Evolutionary conservation across 2,329 filamentous ascomycete species (phyloP).

Genomic region (Aspergillus texensis): DNA sequence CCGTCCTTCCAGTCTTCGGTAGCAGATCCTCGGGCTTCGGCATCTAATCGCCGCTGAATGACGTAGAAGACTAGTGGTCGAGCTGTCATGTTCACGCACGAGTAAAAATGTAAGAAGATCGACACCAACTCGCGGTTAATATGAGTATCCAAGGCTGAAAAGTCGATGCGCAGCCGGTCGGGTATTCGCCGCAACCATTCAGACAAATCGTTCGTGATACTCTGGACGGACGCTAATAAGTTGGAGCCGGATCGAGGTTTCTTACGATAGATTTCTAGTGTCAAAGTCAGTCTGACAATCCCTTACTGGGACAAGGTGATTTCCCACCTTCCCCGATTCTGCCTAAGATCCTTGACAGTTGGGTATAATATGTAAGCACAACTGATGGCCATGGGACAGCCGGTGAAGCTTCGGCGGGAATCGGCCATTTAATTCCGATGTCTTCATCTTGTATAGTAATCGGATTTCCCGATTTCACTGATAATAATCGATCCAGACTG

Average conservation of each 20-base stretch:
- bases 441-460: conserved; percentile 59
- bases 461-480: conserved; percentile 58
- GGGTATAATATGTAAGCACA: conserved; percentile 56
- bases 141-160: conserved; percentile 43
- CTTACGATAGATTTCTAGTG: conserved; percentile 52
- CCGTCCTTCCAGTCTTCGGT: conserved; percentile 52
- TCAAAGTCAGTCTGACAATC: conserved; percentile 9
- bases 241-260: conserved; percentile 51
- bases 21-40: conserved; percentile 34
- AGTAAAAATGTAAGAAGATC: conserved; percentile 58
- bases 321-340: conserved; percentile 46
- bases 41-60: conserved; percentile 52
- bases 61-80: conserved; percentile 58
- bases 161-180: conserved; percentile 52
- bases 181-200: conserved; percentile 56
- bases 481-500: conserved; percentile 57
- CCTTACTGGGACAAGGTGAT: too few relatives aligned
- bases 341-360: conserved; percentile 56
- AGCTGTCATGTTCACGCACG: conserved; percentile 61
- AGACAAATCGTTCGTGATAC: conserved; percentile 53
- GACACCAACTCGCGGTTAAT: conserved; percentile 56
- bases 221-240: conserved; percentile 54
- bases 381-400: conserved; percentile 47
- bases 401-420: conserved; percentile 21
- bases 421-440: conserved; percentile 48